These are phyloP conservation scores for Penicillium hesseltinei DNA, from an alignment of 2,329 filamentous ascomycete species.

Conservation along the genomic window DNA sequence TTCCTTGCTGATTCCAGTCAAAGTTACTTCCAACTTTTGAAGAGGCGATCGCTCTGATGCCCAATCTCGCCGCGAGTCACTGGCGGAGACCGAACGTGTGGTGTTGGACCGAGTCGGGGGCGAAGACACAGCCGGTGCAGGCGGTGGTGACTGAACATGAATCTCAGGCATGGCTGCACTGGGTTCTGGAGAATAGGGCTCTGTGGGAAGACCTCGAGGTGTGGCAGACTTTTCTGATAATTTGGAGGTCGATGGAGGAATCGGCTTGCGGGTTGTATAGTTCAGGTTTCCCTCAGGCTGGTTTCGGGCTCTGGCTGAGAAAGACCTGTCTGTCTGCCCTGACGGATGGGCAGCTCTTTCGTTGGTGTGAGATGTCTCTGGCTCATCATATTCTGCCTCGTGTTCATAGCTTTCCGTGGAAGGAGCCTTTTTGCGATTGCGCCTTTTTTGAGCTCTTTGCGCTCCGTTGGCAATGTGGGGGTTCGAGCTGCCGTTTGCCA, in stretches of 20 bases:
- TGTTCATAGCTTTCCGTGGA: slow-evolving; percentile 4
- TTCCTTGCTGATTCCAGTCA: slow-evolving; percentile 92
- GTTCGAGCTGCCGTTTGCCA: slow-evolving; percentile 17
- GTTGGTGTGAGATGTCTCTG: slow-evolving; percentile 2
- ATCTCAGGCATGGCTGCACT: slow-evolving; percentile 8
- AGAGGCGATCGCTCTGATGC: slow-evolving; percentile 84
- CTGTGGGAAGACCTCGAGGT: slow-evolving; percentile 18
- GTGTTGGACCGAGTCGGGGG: slow-evolving; percentile 34
- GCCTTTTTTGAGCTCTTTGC: slow-evolving; percentile 7
- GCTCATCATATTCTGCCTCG: slow-evolving; percentile 2
- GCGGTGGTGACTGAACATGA: slow-evolving; percentile 15
- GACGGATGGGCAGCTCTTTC: not conserved
- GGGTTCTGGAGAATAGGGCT: slow-evolving; percentile 5
- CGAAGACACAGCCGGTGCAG: slow-evolving; percentile 10
- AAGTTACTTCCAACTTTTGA: slow-evolving; percentile 85
- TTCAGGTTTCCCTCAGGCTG: slow-evolving; percentile 13
- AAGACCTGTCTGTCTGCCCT: slow-evolving; percentile 10
- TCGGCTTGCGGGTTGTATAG: slow-evolving; percentile 19
- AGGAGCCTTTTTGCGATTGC: slow-evolving; percentile 9
- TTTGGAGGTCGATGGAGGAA: slow-evolving; percentile 1
- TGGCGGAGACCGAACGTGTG: slow-evolving; percentile 29
- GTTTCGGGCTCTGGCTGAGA: slow-evolving; percentile 19
- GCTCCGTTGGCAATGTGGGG: slow-evolving; percentile 11
- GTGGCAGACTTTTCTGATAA: slow-evolving; percentile 18
- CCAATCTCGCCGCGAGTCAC: slow-evolving; percentile 49